Percentiles rank a stretch among this genome's conserved stretches.
Evolutionary conservation across 2,329 filamentous ascomycete genomes (phyloP).

Genomic region (Alternaria tenuissima): DNA sequence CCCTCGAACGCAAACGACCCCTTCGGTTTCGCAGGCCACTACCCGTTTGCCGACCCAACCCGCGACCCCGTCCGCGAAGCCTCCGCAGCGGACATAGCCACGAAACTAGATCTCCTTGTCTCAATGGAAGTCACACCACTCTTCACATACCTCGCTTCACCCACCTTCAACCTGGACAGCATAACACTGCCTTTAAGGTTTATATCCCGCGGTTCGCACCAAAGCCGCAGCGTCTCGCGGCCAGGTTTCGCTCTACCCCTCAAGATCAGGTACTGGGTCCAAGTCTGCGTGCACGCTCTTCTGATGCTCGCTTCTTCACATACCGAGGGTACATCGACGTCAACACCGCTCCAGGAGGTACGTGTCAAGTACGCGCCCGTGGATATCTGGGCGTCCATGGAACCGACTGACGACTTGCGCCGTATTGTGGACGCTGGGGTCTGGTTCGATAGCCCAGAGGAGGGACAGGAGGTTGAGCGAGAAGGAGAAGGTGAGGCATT

Average conservation of each 20-base stretch:
- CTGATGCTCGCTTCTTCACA: slow-evolving; percentile 28
- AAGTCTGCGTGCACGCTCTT: slow-evolving; percentile 41
- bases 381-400: slow-evolving; percentile 48
- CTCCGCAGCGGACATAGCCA: slow-evolving; percentile 33
- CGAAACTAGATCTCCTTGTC: slow-evolving; percentile 44
- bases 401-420: slow-evolving; percentile 39
- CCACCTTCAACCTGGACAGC: slow-evolving; percentile 35
- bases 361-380: slow-evolving; percentile 42
- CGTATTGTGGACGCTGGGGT: slow-evolving; percentile 39
- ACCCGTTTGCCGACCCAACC: slow-evolving; percentile 42
- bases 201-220: slow-evolving; percentile 35
- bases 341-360: slow-evolving; percentile 29
- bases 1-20: slow-evolving; percentile 31
- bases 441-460: slow-evolving; percentile 34
- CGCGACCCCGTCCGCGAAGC: slow-evolving; percentile 21
- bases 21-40: slow-evolving; percentile 42
- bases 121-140: slow-evolving; percentile 45
- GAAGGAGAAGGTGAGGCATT: slow-evolving; percentile 45
- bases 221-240: slow-evolving; percentile 30
- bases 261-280: slow-evolving; percentile 46
- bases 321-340: background rate
- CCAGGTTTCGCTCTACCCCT: slow-evolving; percentile 38
- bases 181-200: slow-evolving; percentile 48
- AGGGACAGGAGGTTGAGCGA: slow-evolving; percentile 28
- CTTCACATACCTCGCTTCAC: slow-evolving; percentile 41